Evolutionary conservation across 768 basidiomycete species (phyloP).

Genomic region (Boletus sp.): DNA sequence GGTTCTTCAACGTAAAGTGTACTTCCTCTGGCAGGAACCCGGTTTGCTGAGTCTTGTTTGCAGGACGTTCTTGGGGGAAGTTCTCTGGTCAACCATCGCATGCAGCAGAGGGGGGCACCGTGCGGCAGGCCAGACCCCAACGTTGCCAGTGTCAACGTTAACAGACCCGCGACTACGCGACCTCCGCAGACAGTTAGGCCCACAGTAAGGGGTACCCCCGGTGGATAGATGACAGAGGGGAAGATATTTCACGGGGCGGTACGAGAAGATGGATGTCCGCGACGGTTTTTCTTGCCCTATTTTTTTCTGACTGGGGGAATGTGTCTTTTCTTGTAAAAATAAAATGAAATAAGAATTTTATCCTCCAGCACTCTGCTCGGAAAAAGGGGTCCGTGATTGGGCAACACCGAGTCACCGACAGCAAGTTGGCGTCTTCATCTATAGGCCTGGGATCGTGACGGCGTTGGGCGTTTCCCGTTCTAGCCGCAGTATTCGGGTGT

Average conservation of each 20-base stretch:
- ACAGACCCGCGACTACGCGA: conserved; percentile 1
- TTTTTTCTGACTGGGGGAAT: no score
- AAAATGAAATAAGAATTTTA: not conserved
- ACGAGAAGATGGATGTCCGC: not conserved
- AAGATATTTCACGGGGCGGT: not conserved
- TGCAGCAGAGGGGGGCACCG: not conserved
- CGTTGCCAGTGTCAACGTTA: not conserved
- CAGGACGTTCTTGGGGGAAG: not conserved
- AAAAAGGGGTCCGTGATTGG: no score
- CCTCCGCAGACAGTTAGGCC: conserved; percentile 3
- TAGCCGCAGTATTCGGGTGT: not conserved
- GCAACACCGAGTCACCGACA: not conserved
- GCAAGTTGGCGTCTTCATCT: not conserved
- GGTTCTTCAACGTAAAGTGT: conserved; percentile 6
- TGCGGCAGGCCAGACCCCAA: conserved; percentile 6
- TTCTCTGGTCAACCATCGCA: not conserved
- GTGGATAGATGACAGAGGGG: not conserved
- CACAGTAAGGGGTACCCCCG: not conserved
- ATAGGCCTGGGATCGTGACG: not conserved
- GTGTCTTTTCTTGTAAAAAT: no score
- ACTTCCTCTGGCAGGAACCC: not conserved
- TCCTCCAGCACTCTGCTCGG: no score
- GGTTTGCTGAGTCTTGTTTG: conserved; percentile 1
- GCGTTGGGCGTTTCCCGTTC: not conserved
- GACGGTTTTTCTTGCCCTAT: not conserved